These are phyloP conservation scores for Mycosarcoma mackinlayi DNA, from an alignment of 1,284 basidiomycete genomes.

Conservation along the genomic window DNA sequence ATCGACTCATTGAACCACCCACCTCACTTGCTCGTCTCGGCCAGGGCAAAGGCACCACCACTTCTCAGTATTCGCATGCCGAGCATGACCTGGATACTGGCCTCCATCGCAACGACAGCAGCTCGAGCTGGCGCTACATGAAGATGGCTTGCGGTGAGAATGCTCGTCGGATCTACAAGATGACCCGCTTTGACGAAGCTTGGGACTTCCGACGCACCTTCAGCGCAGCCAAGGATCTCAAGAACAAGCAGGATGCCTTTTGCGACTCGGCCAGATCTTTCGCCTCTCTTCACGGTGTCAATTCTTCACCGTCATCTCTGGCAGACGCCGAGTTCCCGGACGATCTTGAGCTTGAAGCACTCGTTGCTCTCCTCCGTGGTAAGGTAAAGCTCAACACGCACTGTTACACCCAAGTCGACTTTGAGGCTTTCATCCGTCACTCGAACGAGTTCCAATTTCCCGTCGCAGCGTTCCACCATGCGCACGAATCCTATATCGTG, in stretches of 20 bases:
- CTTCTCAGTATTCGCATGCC: not conserved
- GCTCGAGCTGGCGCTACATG: constrained; percentile 58
- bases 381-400: constrained; percentile 73
- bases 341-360: constrained; percentile 81
- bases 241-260: constrained; percentile 79
- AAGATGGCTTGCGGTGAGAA: constrained; percentile 71
- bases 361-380: constrained; percentile 86
- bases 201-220: constrained; percentile 76
- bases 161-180: constrained; percentile 70
- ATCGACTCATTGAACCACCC: constrained; percentile 61
- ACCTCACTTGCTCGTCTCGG: constrained; percentile 50
- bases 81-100: constrained; percentile 29
- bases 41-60: constrained; percentile 26
- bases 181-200: constrained; percentile 73
- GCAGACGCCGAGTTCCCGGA: constrained; percentile 77
- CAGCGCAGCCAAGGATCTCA: constrained; percentile 79
- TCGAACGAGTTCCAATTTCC: constrained; percentile 84
- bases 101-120: constrained; percentile 49
- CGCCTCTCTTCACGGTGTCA: constrained; percentile 16
- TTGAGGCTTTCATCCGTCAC: constrained; percentile 75
- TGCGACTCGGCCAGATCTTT: constrained; percentile 69
- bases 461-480: constrained; percentile 78
- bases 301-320: constrained; percentile 75
- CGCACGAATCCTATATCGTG: constrained; percentile 85
- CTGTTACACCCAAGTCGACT: constrained; percentile 74